These are phyloP conservation scores for Euphorbia peplus DNA, from an alignment of 345 rosid genomes.

Conservation along the genomic window DNA sequence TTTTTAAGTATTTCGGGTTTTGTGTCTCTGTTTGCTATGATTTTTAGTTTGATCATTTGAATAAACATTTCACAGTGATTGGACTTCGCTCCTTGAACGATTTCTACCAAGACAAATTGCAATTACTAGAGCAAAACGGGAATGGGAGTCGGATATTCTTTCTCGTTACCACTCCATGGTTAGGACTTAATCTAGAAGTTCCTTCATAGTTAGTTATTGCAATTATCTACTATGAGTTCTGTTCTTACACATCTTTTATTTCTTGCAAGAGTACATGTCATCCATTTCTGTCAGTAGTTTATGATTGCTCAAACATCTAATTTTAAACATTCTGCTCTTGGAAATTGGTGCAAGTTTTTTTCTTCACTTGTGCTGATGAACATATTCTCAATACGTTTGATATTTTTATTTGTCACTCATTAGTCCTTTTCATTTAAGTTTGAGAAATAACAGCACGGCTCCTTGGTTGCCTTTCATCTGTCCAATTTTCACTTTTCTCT, in stretches of 20 bases:
- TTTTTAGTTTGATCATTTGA: conserved; percentile 3
- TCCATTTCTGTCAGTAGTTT: too few species aligned
- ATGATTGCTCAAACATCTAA: not conserved
- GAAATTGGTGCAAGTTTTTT: not conserved
- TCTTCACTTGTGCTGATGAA: not conserved
- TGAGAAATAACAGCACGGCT: not conserved
- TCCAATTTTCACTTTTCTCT: not conserved
- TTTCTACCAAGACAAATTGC: conserved; percentile 94
- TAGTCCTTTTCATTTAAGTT: not conserved
- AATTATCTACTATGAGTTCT: not conserved
- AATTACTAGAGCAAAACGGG: conserved; percentile 87
- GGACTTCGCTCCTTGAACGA: conserved; percentile 87
- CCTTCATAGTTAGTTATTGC: not conserved
- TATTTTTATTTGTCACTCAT: not conserved
- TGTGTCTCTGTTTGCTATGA: not conserved
- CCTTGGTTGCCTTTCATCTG: not conserved
- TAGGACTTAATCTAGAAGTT: conserved; percentile 22
- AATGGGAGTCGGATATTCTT: conserved; percentile 94
- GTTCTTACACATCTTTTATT: not conserved
- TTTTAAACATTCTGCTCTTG: not conserved
- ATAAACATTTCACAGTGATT: conserved; percentile 50
- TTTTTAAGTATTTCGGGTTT: not conserved
- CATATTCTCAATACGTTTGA: not conserved
- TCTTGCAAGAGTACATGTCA: not conserved
- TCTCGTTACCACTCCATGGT: conserved; percentile 88